Base-by-base conservation (phyloP, 768 basidiomycete genomes). In the Collybia sp. region DNA sequence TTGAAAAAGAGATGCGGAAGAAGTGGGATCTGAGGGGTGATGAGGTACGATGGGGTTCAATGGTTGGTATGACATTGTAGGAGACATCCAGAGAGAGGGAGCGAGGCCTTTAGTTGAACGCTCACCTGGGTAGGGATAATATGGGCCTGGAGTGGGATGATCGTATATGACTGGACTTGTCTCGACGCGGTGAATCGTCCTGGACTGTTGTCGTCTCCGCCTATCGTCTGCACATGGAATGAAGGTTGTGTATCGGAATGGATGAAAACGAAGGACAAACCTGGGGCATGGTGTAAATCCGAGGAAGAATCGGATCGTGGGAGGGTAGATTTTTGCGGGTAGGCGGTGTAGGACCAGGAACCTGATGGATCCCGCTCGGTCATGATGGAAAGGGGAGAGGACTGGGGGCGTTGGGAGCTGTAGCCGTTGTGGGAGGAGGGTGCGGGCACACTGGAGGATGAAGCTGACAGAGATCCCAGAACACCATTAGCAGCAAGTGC, bases 11-110 rank as follows among this genome's bases (percentile, higher is more conserved):
- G 76, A 73, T 37, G 68, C 52, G n/a, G 56, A 53, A 16, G 56
- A 57, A 40, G 38, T 60, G 8, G 75, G 71, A 37, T 65, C 61
- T 42, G 69, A 67, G 25, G 61, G 51, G 48, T 32, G 50, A 49
- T 63, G 67, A 59, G 61, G 58, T 44, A 61, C 47, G 62, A 66
- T 54, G 51, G 71, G 67, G 63, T 39, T 64, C 44, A 37, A 51
- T 52, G 49, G 67, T 66, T 49, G 69, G 65, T 31, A 71, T 61
- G 47, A 67, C 62, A 55, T 69, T 5, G 79, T 67, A 40, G 87
- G 77, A 11, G 88, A 88, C 88, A 91, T 90, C 88, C 88, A 91
- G 34, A 90, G 66, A 34, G 88, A 87, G 2, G 88, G 86, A 40
- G 83, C 84, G 37, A 89, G 67, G 45, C 77, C 76, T 30, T 71